Evolutionary conservation across 2,329 filamentous ascomycete genomes (phyloP).

Genomic region (Westerdykella aurantiaca): DNA sequence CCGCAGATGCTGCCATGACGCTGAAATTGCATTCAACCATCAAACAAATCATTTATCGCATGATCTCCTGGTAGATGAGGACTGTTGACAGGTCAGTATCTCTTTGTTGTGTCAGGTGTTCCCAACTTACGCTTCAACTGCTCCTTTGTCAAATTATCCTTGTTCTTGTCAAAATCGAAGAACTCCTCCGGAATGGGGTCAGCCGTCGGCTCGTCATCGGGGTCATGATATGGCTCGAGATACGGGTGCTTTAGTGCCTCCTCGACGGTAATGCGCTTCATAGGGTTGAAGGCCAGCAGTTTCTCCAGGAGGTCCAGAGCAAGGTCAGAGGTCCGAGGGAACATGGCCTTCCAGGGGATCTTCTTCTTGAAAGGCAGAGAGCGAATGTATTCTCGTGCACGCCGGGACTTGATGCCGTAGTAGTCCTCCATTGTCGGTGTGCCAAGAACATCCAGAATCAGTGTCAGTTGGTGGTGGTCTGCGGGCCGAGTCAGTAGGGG

Average conservation of each 20-base stretch:
- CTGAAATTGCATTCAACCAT: not conserved
- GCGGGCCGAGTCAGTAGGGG: constrained; percentile 7
- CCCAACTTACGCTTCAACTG: constrained; percentile 72
- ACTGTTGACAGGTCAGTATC: constrained; percentile 38
- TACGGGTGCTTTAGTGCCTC: constrained; percentile 97
- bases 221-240: constrained; percentile 97
- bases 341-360: constrained; percentile 93
- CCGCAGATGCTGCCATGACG: constrained; percentile 8
- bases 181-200: constrained; percentile 97
- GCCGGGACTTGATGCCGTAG: constrained; percentile 98
- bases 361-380: constrained; percentile 99
- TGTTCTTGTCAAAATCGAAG: constrained; percentile 99
- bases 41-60: constrained; percentile 49
- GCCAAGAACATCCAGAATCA: constrained; percentile 94
- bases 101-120: not conserved
- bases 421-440: constrained; percentile 99
- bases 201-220: constrained; percentile 94
- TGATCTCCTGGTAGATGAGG: constrained; percentile 97
- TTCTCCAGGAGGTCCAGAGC: constrained; percentile 93
- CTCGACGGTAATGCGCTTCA: constrained; percentile 97
- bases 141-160: constrained; percentile 97
- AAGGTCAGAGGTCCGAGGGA: constrained; percentile 98
- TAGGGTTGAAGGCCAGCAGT: constrained; percentile 93
- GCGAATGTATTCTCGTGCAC: constrained; percentile 95
- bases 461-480: constrained; percentile 96